Conservation (phyloP, 495 filamentous ascomycete species). For the Pseudevernia furfuracea region DNA sequence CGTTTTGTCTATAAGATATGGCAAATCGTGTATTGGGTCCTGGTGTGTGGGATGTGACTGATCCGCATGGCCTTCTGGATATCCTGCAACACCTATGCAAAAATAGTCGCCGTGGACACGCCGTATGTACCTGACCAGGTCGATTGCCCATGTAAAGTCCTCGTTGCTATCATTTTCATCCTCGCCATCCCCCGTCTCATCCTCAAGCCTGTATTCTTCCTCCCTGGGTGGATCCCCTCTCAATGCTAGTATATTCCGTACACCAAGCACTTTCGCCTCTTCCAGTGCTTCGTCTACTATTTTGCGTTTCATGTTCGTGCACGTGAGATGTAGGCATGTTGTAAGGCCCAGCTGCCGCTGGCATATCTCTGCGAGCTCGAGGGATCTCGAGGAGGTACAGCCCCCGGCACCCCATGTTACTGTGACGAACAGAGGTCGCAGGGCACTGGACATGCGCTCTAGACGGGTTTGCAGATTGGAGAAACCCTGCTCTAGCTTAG, state of each 20-base stretch:
- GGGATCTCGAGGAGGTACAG: constrained; percentile 77
- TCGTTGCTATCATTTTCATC: constrained; percentile 51
- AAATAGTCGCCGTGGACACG: constrained; percentile 87
- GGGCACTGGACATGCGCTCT: constrained; percentile 84
- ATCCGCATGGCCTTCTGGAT: constrained; percentile 94
- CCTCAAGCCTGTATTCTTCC: constrained; percentile 71
- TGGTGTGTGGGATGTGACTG: constrained; percentile 75
- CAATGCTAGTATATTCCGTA: constrained; percentile 89
- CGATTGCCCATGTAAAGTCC: constrained; percentile 83
- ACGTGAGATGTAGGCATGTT: constrained; percentile 92
- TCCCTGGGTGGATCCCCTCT: constrained; percentile 88
- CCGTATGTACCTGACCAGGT: constrained; percentile 84
- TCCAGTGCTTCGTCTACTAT: constrained; percentile 85
- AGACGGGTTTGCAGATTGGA: constrained; percentile 88
- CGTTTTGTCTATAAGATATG: constrained; percentile 86
- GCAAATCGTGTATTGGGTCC: constrained; percentile 70
- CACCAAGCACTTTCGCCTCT: constrained; percentile 84
- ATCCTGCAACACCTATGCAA: constrained; percentile 89
- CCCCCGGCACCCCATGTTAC: constrained; percentile 98
- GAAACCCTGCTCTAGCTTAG: constrained; percentile 52
- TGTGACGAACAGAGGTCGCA: constrained; percentile 89
- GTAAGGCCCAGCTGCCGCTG: constrained; percentile 86
- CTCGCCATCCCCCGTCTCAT: constrained; percentile 31
- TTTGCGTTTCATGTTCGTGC: constrained; percentile 89
- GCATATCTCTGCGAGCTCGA: constrained; percentile 92